Base-by-base conservation (phyloP, 2,329 filamentous ascomycete genomes). In the Cytospora schulzeri region DNA sequence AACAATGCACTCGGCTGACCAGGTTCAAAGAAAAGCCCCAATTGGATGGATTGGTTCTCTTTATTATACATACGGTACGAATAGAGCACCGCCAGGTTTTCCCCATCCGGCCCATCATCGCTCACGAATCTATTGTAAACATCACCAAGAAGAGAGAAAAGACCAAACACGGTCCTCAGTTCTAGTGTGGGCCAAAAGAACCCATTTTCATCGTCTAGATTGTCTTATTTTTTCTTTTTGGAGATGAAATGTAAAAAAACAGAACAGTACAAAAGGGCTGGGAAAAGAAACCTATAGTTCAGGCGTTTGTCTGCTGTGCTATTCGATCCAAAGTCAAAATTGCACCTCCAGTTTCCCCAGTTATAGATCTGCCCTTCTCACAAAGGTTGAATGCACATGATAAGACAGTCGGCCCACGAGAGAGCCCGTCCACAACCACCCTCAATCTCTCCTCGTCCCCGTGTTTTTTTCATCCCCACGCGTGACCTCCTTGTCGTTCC, bases 401-500 rank as follows among this genome's bases (percentile, higher is more conserved):
- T 41, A 38, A 41, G 29, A 33, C 55, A 59, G 55, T 63, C 56
- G 35, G 56, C 61, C 59, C 55, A 48, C 28, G 31, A 57, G 17
- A 57, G 53, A 3, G 17, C 53, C 38, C n/a, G 45, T 24, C 45
- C 24, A 24, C 45, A 24, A 24, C n/a, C 52, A 50, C 52, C 57
- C 15, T 24, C 57, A n/a, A n/a, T 26, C 33, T 45, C 59, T n/a
- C 60, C 66, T 72, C 57, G 66, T 66, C 35, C 66, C 68, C 62
- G 69, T 31, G 29, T 64, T 62, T 64, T 45, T 33, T 45, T 48
- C 63, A 38, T 66, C 64, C 61, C 64, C 64, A 64, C 57, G 52
- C 61, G 58, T 59, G 64, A 52, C 64, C 24, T 41, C 9, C n/a
- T 58, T 61, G 54, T 57, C 50, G 51, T 62, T 33, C 58, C 48